Base-by-base conservation (phyloP, 1,139 yeast genomes). In the Blastobotrys persicus region DNA sequence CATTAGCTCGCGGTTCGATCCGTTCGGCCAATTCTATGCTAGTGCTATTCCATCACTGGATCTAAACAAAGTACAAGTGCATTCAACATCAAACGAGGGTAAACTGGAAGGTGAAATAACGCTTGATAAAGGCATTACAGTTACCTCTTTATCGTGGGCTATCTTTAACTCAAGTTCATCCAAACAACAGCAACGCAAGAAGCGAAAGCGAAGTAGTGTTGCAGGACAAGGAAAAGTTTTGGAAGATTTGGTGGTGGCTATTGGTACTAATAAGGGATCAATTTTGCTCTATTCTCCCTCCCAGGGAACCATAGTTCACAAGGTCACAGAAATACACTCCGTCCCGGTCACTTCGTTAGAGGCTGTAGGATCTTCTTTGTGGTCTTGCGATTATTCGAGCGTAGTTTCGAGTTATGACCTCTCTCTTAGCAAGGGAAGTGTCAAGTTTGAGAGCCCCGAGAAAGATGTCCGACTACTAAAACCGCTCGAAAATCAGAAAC, bases 21-120 rank as follows among this genome's bases (percentile, higher is more conserved):
- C 81, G 11, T 66, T 77, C 0, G 82, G 83, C 19, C 72, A 77
- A 42, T 76, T 76, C 60, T 75, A 83, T 59, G 94, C 95, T 16
- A 78, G 81, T 45, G 89, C 81, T 0, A 71, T 80, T 20, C 79
- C 82, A 38, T 84, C 89, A 2, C 74, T 89, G 54, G 95, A 88
- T 63, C 74, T 82, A 7, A 92, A 87, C 62, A 81, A 83, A 59
- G 70, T 89, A 44, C 77, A 83, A 55, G 86, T 87, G 34, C 60
- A 60, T 48, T 47, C 58, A 16, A 55, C 55, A 2, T 37, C 53
- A 13, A 46, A 53, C 7, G 47, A 37, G 5, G 52, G 46, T 32
- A 54, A 53, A 16, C 54, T 55, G 28, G 56, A 57, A 17, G 48
- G 56, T 42, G 63, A 61, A 44, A 31, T 56, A 38, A 55, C 73